Percentiles rank a stretch among this genome's conserved stretches.
These are phyloP conservation scores for Cladophialophora carrionii DNA, from an alignment of 2,329 filamentous ascomycete species.

Conservation along the genomic window DNA sequence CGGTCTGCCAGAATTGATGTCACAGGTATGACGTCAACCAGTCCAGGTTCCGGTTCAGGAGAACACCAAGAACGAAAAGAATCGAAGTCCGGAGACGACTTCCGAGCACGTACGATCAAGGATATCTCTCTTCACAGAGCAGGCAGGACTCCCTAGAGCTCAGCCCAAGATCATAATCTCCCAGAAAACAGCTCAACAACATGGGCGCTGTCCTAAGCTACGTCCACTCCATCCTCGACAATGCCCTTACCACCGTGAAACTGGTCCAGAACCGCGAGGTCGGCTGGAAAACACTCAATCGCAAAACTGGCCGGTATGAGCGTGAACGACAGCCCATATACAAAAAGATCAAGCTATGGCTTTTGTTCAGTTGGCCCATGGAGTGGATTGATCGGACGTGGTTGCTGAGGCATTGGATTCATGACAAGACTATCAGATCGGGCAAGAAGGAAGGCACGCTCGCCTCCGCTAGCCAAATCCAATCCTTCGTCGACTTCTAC, in stretches of 20 bases:
- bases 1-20: not conserved
- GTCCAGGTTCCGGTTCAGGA: too few relatives aligned
- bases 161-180: not conserved
- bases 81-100: not conserved
- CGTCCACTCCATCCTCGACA: not conserved
- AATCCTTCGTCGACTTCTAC: constrained; percentile 90
- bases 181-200: not conserved
- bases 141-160: not conserved
- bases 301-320: constrained; percentile 44
- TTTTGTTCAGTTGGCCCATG: constrained; percentile 49
- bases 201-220: not conserved
- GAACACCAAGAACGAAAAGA: not conserved
- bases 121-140: not conserved
- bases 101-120: not conserved
- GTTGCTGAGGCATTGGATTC: constrained; percentile 45
- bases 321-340: constrained; percentile 41
- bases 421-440: constrained; percentile 51
- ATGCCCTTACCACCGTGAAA: constrained; percentile 17
- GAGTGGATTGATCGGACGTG: constrained; percentile 50
- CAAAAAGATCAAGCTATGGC: constrained; percentile 48
- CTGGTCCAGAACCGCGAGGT: constrained; percentile 41
- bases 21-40: not conserved
- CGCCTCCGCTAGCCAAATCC: constrained; percentile 81
- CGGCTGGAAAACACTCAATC: constrained; percentile 42
- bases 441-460: constrained; percentile 60